A percentile compares a stretch with the other conserved stretches of the same genome.
phyloP scores from a whole-genome alignment of 2,329 filamentous ascomycete species.

The Coniella lustricola region DNA sequence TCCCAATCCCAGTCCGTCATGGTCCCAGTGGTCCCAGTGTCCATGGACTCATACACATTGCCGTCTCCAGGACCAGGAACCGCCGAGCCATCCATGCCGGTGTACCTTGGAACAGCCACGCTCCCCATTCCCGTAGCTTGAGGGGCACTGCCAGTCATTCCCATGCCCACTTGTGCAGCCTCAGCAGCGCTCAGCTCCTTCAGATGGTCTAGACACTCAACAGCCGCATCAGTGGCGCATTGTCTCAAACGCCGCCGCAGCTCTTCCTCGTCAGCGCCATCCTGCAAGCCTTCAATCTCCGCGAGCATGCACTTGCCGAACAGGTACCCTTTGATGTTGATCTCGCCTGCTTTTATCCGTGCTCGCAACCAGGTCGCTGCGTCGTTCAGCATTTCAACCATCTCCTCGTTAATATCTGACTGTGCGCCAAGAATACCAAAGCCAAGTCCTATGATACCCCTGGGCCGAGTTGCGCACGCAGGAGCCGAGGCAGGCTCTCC shows the following conservation, averaged over 20 bases:
- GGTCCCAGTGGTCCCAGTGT: not conserved
- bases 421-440: conserved; percentile 17
- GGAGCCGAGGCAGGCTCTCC: not conserved
- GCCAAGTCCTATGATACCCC: not conserved
- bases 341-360: conserved; percentile 42
- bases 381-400: conserved; percentile 36
- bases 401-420: conserved; percentile 30
- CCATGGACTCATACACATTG: not conserved
- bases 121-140: not conserved
- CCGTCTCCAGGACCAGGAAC: not conserved
- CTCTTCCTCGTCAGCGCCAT: conserved; percentile 28
- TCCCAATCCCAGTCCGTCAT: conserved; percentile 19
- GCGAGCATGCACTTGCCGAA: conserved; percentile 31
- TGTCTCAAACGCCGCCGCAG: conserved; percentile 28
- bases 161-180: not conserved
- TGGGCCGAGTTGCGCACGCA: not conserved
- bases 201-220: conserved; percentile 27
- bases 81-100: not conserved
- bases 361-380: conserved; percentile 31
- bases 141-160: not conserved
- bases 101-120: not conserved
- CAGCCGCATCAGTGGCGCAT: conserved; percentile 27
- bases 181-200: conserved; percentile 23
- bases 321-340: conserved; percentile 47
- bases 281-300: conserved; percentile 35